A percentile compares a stretch with the other conserved stretches of the same genome.
These are phyloP conservation scores for Arthrobotrys conoides DNA, from an alignment of 2,329 filamentous ascomycete genomes.

Conservation along the genomic window DNA sequence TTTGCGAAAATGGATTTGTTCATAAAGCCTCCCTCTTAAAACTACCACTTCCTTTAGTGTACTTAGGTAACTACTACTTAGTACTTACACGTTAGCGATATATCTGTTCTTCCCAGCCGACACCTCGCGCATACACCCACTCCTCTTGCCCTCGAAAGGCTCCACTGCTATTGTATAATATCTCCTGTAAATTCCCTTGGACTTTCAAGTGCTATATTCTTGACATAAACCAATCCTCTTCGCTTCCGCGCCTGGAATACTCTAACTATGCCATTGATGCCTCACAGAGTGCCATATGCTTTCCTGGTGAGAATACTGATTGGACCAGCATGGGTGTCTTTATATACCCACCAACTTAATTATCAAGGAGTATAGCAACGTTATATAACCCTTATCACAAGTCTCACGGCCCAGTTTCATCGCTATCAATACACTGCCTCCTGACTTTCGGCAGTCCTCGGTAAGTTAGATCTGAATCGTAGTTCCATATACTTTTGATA, in stretches of 20 bases:
- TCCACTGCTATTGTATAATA: constrained; percentile 54
- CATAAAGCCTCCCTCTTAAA: constrained; percentile 47
- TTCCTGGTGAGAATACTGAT: neutral
- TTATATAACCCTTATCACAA: constrained; percentile 7
- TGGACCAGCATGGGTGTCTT: constrained; percentile 1
- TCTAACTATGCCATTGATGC: neutral
- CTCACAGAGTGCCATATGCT: constrained; percentile 15
- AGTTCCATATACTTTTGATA: neutral
- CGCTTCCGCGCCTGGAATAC: neutral
- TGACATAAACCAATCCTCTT: constrained; percentile 22
- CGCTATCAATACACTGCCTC: constrained; percentile 12
- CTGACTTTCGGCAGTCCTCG: constrained; percentile 9
- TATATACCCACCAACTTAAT: too few relatives aligned
- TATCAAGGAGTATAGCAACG: neutral
- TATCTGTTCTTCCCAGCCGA: constrained; percentile 27
- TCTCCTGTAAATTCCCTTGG: constrained; percentile 58
- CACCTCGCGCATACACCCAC: constrained; percentile 8
- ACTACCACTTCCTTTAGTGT: constrained; percentile 40
- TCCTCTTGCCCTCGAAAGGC: constrained; percentile 11
- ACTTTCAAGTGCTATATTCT: constrained; percentile 47
- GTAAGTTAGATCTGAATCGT: neutral
- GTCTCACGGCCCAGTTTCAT: neutral
- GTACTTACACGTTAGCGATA: constrained; percentile 61
- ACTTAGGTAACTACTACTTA: too few relatives aligned
- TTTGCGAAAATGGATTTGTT: constrained; percentile 59